phyloP scores from a whole-genome alignment of 2,329 filamentous ascomycete species.

The Beauveria sp. region DNA sequence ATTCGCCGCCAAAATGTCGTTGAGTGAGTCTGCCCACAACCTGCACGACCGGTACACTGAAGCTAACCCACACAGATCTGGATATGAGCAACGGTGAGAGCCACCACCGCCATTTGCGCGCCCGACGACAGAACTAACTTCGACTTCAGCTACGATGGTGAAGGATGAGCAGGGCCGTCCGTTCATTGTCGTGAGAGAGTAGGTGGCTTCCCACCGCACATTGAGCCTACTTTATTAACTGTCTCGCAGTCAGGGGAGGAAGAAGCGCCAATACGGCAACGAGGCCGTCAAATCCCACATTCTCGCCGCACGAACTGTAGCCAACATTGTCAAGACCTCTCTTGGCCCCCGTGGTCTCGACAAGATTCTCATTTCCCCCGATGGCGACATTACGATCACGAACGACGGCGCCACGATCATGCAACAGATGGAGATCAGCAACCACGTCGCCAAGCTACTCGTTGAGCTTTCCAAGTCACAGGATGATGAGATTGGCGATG shows the following conservation, averaged over 20 bases:
- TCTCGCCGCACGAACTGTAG: slow-evolving; percentile 88
- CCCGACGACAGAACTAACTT: slow-evolving; percentile 13
- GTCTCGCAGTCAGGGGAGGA: slow-evolving; percentile 74
- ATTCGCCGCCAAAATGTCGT: slow-evolving; percentile 15
- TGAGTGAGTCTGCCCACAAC: slow-evolving; percentile 17
- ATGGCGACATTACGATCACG: slow-evolving; percentile 97
- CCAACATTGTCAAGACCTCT: slow-evolving; percentile 95
- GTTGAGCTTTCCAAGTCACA: slow-evolving; percentile 98
- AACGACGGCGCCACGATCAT: slow-evolving; percentile 98
- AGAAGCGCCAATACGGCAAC: slow-evolving; percentile 93
- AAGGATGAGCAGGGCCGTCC: slow-evolving; percentile 97
- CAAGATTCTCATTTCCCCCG: slow-evolving; percentile 97
- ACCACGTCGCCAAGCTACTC: slow-evolving; percentile 94
- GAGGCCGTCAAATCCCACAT: slow-evolving; percentile 99
- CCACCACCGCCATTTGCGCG: slow-evolving; percentile 6
- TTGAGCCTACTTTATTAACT: slow-evolving; percentile 15
- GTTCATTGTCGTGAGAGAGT: slow-evolving; percentile 98
- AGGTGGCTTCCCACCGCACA: slow-evolving; percentile 31
- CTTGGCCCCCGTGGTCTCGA: slow-evolving; percentile 92
- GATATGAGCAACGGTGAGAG: slow-evolving; percentile 73
- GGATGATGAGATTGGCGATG: slow-evolving; percentile 97
- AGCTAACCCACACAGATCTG: slow-evolving; percentile 53
- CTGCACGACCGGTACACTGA: not conserved
- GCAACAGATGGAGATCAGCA: slow-evolving; percentile 97
- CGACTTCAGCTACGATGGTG: slow-evolving; percentile 57